Percentiles rank a stretch among this genome's conserved stretches.
Evolutionary conservation across 2,329 filamentous ascomycete genomes (phyloP).

Genomic region (Penicillium sp.): DNA sequence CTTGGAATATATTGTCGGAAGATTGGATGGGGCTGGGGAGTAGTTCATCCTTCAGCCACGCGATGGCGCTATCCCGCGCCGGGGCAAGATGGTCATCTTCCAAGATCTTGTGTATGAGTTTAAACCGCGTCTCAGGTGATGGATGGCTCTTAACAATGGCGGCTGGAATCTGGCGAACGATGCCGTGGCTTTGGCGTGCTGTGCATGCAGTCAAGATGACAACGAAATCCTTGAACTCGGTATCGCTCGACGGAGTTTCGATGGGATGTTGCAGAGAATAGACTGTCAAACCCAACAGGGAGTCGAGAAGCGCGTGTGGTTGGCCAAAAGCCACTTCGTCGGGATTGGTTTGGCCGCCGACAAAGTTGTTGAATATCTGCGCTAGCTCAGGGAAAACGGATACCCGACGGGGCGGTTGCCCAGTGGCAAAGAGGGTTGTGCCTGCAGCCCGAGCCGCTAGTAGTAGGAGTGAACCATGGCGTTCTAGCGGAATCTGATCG

Average conservation of each 20-base stretch:
- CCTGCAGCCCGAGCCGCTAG: slow-evolving; percentile 53
- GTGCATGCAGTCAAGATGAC: slow-evolving; percentile 45
- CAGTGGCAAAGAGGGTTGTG: slow-evolving; percentile 48
- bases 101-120: slow-evolving; percentile 55
- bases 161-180: slow-evolving; percentile 38
- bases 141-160: slow-evolving; percentile 52
- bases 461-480: slow-evolving; percentile 54
- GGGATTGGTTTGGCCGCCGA: slow-evolving; percentile 43
- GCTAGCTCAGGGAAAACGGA: slow-evolving; percentile 55
- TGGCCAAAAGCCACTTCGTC: slow-evolving; percentile 43
- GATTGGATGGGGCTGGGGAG: slow-evolving; percentile 42
- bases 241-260: slow-evolving; percentile 49
- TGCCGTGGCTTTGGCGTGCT: slow-evolving; percentile 35
- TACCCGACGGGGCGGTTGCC: slow-evolving; percentile 39
- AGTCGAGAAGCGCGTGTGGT: slow-evolving; percentile 55
- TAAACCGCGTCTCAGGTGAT: slow-evolving; percentile 50
- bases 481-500: slow-evolving; percentile 56
- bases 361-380: slow-evolving; percentile 51
- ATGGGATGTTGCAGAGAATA: slow-evolving; percentile 48
- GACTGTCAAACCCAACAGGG: slow-evolving; percentile 52
- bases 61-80: slow-evolving; percentile 56
- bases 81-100: slow-evolving; percentile 55
- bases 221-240: slow-evolving; percentile 53
- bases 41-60: slow-evolving; percentile 61
- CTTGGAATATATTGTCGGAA: slow-evolving; percentile 32